phyloP scores from a whole-genome alignment of 1,284 basidiomycete species.

The Fomitopsis pinicola region DNA sequence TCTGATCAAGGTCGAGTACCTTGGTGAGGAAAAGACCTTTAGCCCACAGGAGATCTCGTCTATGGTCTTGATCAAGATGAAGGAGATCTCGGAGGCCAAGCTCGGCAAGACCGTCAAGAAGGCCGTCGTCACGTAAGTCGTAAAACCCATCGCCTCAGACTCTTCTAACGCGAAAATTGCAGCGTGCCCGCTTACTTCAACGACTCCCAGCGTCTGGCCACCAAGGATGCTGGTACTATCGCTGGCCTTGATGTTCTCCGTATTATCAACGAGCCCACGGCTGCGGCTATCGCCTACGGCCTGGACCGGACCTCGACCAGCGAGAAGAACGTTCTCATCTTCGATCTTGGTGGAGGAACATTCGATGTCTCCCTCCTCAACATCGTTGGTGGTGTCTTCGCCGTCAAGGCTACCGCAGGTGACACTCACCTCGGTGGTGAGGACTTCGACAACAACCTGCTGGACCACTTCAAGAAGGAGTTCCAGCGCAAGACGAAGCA shows the following conservation, averaged over 20 bases:
- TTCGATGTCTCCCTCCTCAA: conserved; percentile 98
- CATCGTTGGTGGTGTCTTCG: conserved; percentile 96
- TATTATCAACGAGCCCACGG: conserved; percentile 97
- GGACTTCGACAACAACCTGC: conserved; percentile 96
- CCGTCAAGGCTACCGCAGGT: conserved; percentile 97
- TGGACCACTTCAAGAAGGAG: conserved; percentile 98
- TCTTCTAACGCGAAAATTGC: conserved; percentile 5
- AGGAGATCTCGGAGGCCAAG: conserved; percentile 98
- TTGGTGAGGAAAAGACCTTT: conserved; percentile 92
- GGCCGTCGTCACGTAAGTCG: conserved; percentile 86
- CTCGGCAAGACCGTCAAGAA: conserved; percentile 95
- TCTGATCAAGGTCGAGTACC: conserved; percentile 92
- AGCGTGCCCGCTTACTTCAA: conserved; percentile 97
- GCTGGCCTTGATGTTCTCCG: conserved; percentile 93
- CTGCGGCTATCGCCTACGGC: conserved; percentile 93
- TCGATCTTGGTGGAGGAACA: conserved; percentile 98
- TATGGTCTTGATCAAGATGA: conserved; percentile 99
- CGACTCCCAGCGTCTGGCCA: conserved; percentile 93
- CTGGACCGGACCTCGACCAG: conserved; percentile 85
- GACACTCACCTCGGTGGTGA: conserved; percentile 98
- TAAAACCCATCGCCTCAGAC: conserved; percentile 31
- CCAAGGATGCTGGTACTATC: conserved; percentile 93
- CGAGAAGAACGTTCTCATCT: conserved; percentile 99
- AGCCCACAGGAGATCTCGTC: conserved; percentile 97
- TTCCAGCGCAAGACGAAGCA: conserved; percentile 98